Evolutionary conservation across 2,329 filamentous ascomycete species (phyloP), one percentile per base, ranked within the genome.

Genomic region (Rachicladosporium sp.): DNA sequence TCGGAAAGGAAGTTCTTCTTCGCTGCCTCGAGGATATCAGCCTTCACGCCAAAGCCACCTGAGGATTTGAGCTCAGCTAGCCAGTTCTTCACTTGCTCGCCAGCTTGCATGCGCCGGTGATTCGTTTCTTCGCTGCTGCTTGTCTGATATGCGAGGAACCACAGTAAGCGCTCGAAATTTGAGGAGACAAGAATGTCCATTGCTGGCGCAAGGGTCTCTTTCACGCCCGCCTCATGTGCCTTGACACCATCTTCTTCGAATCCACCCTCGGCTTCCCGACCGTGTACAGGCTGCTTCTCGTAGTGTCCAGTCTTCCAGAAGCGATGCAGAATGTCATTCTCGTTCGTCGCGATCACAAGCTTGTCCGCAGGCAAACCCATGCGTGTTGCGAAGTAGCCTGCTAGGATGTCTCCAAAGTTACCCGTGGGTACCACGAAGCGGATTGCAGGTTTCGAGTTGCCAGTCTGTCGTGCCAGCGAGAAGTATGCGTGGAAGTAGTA

Each of bases 401-500:
- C 84, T 3, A 96, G 71, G 49, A 98, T 87, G 58, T 96, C 86
- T 46, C 91, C 86, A 63, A 98, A 98, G 70, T 98, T 96, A 41
- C 91, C 91, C 1, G 88, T 93, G 2, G 91, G 91, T 1, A 93
- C 86, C 6, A 93, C 83, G 54, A 88, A 93, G 44, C 88, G 80
- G 31, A 91, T 72, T 55, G 76, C 77, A 50, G 83, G 75, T 31
- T 80, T 54, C 42, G 76, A 72, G 60, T 82, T 80, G 10, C 66
- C 62, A 0, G 72, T 56, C 3, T 75, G 74, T 37, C 71, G 68
- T 44, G 70, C 71, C 29, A 98, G 77, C 10, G 79, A 68, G 65
- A 95, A 94, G 71, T 96, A 96, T 8, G 91, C 79, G 63, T 91
- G 73, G 69, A 95, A 93, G 71, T 94, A 98, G 73, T 94, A 96